Conservation (phyloP, 768 basidiomycete genomes). For the Kwoniella newhampshirensis region DNA sequence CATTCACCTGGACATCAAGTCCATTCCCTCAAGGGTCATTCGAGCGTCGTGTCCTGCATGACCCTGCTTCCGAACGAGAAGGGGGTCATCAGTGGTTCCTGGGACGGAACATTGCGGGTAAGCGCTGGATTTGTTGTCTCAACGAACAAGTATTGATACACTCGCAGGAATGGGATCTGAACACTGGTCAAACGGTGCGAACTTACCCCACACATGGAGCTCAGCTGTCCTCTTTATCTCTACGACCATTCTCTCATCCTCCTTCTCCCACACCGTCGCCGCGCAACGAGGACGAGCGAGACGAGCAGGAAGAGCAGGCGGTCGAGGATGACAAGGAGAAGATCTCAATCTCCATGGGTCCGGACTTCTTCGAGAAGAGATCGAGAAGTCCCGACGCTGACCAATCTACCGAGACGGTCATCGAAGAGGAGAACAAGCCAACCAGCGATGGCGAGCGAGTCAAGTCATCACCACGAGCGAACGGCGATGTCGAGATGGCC, state of each 20-base stretch:
- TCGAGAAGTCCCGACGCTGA: background rate
- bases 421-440: conserved; percentile 8
- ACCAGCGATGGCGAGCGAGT: background rate
- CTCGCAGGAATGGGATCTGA: conserved; percentile 92
- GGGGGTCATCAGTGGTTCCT: conserved; percentile 83
- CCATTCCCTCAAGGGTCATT: conserved; percentile 71
- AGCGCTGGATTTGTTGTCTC: conserved; percentile 44
- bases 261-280: conserved; percentile 48
- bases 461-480: background rate
- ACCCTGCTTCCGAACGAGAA: conserved; percentile 77
- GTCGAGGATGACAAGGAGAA: conserved; percentile 11
- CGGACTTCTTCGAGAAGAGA: conserved; percentile 28
- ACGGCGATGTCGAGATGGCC: conserved; percentile 39
- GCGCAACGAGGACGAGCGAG: conserved; percentile 13
- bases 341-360: conserved; percentile 28
- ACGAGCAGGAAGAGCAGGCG: conserved; percentile 8
- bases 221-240: conserved; percentile 76
- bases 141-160: background rate
- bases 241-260: conserved; percentile 61
- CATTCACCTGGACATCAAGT: conserved; percentile 82
- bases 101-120: conserved; percentile 88
- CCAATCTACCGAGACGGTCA: background rate
- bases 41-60: conserved; percentile 74
- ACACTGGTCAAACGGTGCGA: conserved; percentile 76
- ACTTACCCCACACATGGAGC: conserved; percentile 78